Percentiles rank a stretch among this genome's conserved stretches.
These are phyloP conservation scores for Plasmodium chabaudi DNA, from an alignment of 169 alveolate species.

Conservation along the genomic window DNA sequence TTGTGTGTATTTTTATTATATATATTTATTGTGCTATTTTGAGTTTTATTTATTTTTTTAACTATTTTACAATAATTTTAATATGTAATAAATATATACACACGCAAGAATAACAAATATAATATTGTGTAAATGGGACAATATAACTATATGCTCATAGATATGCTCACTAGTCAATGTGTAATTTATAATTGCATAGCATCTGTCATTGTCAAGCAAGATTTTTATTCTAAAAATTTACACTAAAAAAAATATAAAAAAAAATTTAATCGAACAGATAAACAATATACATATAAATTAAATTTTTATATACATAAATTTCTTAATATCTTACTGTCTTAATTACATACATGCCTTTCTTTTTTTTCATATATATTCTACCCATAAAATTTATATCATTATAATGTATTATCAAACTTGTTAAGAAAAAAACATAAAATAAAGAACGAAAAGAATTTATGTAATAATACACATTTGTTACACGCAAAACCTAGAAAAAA, in stretches of 20 bases:
- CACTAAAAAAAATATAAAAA: slow-evolving; percentile 39
- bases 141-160: slow-evolving; percentile 3
- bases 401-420: not conserved
- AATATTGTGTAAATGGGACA: slow-evolving; percentile 3
- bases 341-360: slow-evolving; percentile 7
- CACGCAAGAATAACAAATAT: not conserved
- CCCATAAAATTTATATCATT: not conserved
- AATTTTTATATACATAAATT: slow-evolving; percentile 23
- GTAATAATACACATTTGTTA: slow-evolving; percentile 15
- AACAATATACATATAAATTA: not conserved
- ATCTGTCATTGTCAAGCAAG: slow-evolving; percentile 41
- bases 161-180: not conserved
- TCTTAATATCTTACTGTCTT: slow-evolving; percentile 46
- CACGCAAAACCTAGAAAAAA: slow-evolving; percentile 21
- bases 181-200: slow-evolving; percentile 16
- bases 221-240: slow-evolving; percentile 11
- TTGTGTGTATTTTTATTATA: too few species aligned
- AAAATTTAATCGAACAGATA: slow-evolving; percentile 9
- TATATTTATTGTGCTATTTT: too few species aligned
- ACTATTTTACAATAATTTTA: too few species aligned
- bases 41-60: too few species aligned
- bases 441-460: slow-evolving; percentile 5
- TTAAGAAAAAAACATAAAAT: not conserved
- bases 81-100: not conserved
- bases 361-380: not conserved